Evolutionary conservation across 768 basidiomycete species (phyloP).

Genomic region (Agrocybe pediades): DNA sequence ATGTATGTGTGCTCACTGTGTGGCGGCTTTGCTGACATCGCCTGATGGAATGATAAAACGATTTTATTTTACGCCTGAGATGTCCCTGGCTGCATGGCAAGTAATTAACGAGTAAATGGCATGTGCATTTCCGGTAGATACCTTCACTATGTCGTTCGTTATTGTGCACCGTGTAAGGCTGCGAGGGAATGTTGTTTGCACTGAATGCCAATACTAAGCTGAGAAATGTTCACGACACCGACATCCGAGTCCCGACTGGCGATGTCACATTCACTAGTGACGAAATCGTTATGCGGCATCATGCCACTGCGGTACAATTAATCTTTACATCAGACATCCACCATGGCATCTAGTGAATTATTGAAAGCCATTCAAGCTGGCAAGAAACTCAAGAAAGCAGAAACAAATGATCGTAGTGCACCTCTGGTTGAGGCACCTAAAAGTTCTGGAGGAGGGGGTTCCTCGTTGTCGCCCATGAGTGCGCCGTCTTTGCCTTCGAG

Average conservation of each 20-base stretch:
- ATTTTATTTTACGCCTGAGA: not conserved
- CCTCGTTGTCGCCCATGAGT: constrained; percentile 13
- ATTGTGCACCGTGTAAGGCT: too few relatives aligned
- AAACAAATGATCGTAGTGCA: constrained; percentile 81
- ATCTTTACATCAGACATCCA: constrained; percentile 6
- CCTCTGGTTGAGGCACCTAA: constrained; percentile 50
- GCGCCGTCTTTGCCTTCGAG: constrained; percentile 23
- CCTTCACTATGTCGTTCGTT: too few relatives aligned
- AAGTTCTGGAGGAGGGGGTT: constrained; percentile 31
- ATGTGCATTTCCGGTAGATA: too few relatives aligned
- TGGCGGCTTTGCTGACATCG: constrained; percentile 18
- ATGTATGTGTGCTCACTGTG: constrained; percentile 20
- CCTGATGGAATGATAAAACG: constrained; percentile 4
- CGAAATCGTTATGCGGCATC: constrained; percentile 5
- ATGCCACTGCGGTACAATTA: not conserved
- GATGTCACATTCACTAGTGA: not conserved
- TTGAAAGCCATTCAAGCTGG: constrained; percentile 84
- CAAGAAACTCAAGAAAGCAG: constrained; percentile 77
- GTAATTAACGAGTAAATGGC: too few relatives aligned
- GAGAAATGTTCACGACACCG: too few relatives aligned
- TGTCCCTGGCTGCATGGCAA: too few relatives aligned
- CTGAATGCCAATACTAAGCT: too few relatives aligned
- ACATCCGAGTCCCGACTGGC: too few relatives aligned
- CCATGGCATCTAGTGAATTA: constrained; percentile 76
- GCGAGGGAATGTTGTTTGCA: too few relatives aligned